These are phyloP conservation scores for Monosporascus ibericus DNA, from an alignment of 2,329 filamentous ascomycete species.

Conservation along the genomic window DNA sequence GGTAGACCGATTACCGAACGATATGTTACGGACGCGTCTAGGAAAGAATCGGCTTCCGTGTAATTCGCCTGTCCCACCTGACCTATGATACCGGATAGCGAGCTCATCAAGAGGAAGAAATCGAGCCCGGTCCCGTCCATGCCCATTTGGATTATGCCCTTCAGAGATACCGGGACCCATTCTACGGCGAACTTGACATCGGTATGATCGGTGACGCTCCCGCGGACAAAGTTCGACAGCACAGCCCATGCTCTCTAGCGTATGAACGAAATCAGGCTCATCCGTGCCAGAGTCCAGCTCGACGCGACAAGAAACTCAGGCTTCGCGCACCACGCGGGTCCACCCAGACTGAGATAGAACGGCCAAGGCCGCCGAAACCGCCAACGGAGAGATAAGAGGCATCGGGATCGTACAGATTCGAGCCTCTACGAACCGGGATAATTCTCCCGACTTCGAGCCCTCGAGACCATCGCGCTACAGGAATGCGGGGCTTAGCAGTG, in stretches of 20 bases:
- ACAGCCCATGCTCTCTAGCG: slow-evolving; percentile 10
- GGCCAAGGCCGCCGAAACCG: slow-evolving; percentile 29
- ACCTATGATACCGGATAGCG: slow-evolving; percentile 16
- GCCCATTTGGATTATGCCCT: no score
- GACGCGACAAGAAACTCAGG: slow-evolving; percentile 13
- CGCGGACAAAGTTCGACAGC: slow-evolving; percentile 5
- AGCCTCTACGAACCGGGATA: no score
- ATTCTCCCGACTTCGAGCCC: no score
- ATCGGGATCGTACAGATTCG: no score
- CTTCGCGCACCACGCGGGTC: slow-evolving; percentile 26
- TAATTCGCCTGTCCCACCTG: slow-evolving; percentile 23
- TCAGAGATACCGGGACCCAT: no score
- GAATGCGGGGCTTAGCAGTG: no score
- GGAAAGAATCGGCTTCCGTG: slow-evolving; percentile 25
- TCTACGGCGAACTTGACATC: neutral
- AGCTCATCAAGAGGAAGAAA: slow-evolving; percentile 26
- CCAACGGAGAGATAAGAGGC: slow-evolving; percentile 29
- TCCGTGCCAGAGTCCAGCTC: neutral
- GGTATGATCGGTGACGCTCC: slow-evolving; percentile 4
- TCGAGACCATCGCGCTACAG: no score
- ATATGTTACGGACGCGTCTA: slow-evolving; percentile 22
- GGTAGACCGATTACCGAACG: slow-evolving; percentile 20
- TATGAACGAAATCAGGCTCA: slow-evolving; percentile 3
- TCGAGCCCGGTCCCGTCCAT: slow-evolving; percentile 7
- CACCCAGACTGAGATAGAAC: slow-evolving; percentile 26